Base-by-base conservation (phyloP, 768 basidiomycete genomes). In the Podaxis pistillaris region DNA sequence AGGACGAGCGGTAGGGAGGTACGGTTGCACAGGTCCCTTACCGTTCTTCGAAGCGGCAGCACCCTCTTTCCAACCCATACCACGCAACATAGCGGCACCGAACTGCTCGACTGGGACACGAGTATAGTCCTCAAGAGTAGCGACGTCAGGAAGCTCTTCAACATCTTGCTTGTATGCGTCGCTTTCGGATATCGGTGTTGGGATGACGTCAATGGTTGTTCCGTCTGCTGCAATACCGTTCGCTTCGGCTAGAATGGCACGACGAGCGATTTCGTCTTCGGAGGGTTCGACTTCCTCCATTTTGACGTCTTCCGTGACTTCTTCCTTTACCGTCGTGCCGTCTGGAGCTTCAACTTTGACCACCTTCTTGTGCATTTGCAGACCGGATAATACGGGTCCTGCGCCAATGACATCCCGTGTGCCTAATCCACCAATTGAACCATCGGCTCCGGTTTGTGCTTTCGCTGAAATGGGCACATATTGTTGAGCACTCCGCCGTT, bases 51-150 rank as follows among this genome's bases (percentile, higher is more conserved):
- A 81, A 2, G 91, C 92, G 3, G 88, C 86, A 3, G 83, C 83
- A 0, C 91, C 90, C 38, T 91, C 87, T 64, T 91, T 91, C 94
- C 94, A 98, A 2, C 96, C 96, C 97, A 98, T 98, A 0, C 96
- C 96, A 50, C 95, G 84, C 3, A 97, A 80, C 68, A 98, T 83
- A 6, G 97, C 97, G 4, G 91, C 88, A 5, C 97, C 96, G 67
- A 98, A 99, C 60, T 93, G 90, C 4, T 90, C 88, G 15, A 99
- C 88, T 0, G 97, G 97, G 0, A 98, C 86, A 19, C 94, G 89
- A 38, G 86, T 85, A 70, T 98, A 99, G 73, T 96, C 96, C 0
- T 91, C 88, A 17, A 91, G 75, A 0, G 91, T 86, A 1, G 95
- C 87, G 57, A 74, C 73, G 6, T 91, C 90, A 0, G 93, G 93